These are phyloP conservation scores for Serpula lacrymans DNA, from an alignment of 768 basidiomycete genomes.

Conservation along the genomic window DNA sequence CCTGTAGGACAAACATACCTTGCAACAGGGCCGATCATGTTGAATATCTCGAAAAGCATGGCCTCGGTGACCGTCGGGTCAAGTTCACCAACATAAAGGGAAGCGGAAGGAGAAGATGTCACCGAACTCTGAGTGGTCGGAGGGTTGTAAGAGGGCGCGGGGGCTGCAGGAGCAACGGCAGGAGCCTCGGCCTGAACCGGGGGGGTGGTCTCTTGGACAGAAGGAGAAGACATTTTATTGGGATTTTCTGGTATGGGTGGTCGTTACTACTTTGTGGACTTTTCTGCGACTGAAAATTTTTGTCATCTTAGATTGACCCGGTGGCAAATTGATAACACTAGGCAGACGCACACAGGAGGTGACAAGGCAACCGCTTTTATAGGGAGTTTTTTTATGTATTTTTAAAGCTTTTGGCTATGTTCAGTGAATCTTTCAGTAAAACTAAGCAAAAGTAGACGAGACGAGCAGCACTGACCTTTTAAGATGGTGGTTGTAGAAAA, in stretches of 20 bases:
- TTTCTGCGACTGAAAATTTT: constrained; percentile 55
- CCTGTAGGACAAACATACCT: constrained; percentile 52
- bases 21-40: constrained; percentile 99
- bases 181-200: constrained; percentile 48
- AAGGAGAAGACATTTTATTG: constrained; percentile 55
- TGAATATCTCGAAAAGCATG: constrained; percentile 99
- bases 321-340: constrained; percentile 12
- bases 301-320: constrained; percentile 9
- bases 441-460: constrained; percentile 11
- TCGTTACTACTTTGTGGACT: constrained; percentile 94
- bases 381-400: constrained; percentile 64
- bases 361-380: constrained; percentile 75
- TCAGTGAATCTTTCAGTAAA: constrained; percentile 16
- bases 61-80: constrained; percentile 98
- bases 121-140: constrained; percentile 43
- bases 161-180: constrained; percentile 38
- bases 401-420: constrained; percentile 56
- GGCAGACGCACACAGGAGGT: constrained; percentile 58
- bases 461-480: constrained; percentile 49
- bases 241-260: constrained; percentile 53
- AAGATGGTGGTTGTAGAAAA: constrained; percentile 67
- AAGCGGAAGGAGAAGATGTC: constrained; percentile 77
- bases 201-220: constrained; percentile 52
- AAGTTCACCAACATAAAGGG: constrained; percentile 98
- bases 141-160: constrained; percentile 57